These are phyloP conservation scores for Articulospora tetracladia DNA, from an alignment of 495 filamentous ascomycete species.

Conservation along the genomic window DNA sequence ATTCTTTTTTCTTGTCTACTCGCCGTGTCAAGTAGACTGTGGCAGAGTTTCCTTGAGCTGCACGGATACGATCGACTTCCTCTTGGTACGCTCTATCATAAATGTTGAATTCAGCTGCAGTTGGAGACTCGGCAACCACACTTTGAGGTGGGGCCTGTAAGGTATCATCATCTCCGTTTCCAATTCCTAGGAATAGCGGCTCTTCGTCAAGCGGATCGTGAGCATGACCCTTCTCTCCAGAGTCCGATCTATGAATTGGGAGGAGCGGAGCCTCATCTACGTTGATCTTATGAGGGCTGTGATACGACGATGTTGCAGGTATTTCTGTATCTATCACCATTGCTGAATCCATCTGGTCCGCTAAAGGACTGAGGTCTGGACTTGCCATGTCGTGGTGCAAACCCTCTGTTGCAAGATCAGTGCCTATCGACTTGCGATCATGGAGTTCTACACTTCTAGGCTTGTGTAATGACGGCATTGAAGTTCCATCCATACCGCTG, in stretches of 20 bases:
- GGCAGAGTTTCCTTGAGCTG: conserved; percentile 19
- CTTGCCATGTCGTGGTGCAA: conserved; percentile 31
- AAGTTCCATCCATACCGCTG: conserved; percentile 21
- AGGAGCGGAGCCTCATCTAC: conserved; percentile 33
- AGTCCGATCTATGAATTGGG: conserved; percentile 16
- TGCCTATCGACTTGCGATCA: conserved; percentile 44
- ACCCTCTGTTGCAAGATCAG: conserved; percentile 45
- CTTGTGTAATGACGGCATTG: conserved; percentile 43
- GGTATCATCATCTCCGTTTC: conserved; percentile 48
- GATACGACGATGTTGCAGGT: background rate
- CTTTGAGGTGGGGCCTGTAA: conserved; percentile 30
- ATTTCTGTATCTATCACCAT: background rate
- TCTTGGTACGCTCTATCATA: conserved; percentile 83
- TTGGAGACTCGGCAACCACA: conserved; percentile 79
- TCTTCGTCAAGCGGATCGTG: conserved; percentile 58
- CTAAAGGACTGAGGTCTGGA: conserved; percentile 8
- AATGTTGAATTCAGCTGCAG: conserved; percentile 74
- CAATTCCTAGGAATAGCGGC: conserved; percentile 67
- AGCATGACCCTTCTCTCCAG: conserved; percentile 56
- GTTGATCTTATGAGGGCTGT: conserved; percentile 26
- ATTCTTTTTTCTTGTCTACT: conserved; percentile 23
- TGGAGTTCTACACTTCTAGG: conserved; percentile 47
- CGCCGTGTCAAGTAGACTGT: conserved; percentile 25
- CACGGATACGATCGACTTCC: conserved; percentile 69
- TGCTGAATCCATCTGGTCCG: conserved; percentile 9